These are phyloP conservation scores for Fraxinus cuspidata DNA, from an alignment of 257 asterid species.

Conservation along the genomic window DNA sequence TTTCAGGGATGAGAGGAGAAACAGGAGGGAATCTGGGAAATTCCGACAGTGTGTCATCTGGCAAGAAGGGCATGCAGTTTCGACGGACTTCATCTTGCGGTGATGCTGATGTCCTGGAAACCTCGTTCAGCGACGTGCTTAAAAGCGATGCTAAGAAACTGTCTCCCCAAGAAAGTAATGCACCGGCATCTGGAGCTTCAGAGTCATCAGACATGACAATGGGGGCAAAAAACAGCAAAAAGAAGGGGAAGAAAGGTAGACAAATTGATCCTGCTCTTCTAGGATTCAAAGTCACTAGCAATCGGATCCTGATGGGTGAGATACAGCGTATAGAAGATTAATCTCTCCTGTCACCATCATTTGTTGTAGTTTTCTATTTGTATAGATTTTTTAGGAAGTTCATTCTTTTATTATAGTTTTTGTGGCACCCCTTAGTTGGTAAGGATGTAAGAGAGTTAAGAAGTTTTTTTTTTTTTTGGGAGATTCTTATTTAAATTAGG, in stretches of 20 bases:
- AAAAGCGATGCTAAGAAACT: conserved; percentile 72
- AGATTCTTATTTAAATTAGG: too few relatives aligned
- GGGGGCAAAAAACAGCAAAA: conserved; percentile 64
- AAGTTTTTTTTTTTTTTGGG: too few relatives aligned
- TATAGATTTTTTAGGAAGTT: too few relatives aligned
- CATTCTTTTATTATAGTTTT: too few relatives aligned
- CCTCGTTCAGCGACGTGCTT: conserved; percentile 96
- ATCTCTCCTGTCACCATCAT: neutral
- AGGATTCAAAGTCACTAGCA: conserved; percentile 95
- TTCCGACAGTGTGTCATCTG: conserved; percentile 39
- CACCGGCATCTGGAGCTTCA: conserved; percentile 25
- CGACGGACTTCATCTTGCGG: conserved; percentile 69
- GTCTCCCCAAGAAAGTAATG: conserved; percentile 48
- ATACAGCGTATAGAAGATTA: conserved; percentile 87
- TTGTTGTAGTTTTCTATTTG: too few relatives aligned
- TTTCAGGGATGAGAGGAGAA: conserved; percentile 30
- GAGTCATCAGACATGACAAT: conserved; percentile 47
- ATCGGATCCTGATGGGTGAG: conserved; percentile 98
- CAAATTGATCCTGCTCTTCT: conserved; percentile 98
- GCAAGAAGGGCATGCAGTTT: conserved; percentile 62
- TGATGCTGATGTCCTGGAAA: conserved; percentile 76
- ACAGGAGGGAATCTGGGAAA: conserved; percentile 42
- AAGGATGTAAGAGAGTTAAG: too few relatives aligned
- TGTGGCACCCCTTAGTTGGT: too few relatives aligned
- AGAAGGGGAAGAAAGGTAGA: conserved; percentile 97